phyloP scores from a whole-genome alignment of 352 stramenopile genomes.

The Pythium pyrilobum region DNA sequence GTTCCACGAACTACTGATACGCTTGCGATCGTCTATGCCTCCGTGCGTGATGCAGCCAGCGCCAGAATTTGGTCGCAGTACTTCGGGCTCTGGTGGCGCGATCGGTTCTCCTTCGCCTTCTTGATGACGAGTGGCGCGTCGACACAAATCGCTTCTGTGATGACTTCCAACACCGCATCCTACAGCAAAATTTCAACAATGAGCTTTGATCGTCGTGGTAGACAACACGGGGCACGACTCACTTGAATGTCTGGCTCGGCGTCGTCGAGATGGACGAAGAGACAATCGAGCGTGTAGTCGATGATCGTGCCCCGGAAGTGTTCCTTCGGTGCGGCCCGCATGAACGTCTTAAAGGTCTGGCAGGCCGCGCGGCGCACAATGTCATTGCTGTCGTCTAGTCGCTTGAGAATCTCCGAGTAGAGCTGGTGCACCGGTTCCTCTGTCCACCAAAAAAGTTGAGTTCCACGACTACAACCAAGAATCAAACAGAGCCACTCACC shows the following conservation, averaged over 20 bases:
- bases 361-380: conserved; percentile 84
- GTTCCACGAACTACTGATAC: conserved; percentile 1
- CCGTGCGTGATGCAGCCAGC: conserved; percentile 23
- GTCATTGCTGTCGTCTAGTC: conserved; percentile 90
- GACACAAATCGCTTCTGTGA: conserved; percentile 59
- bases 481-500: conserved; percentile 28
- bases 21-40: no score
- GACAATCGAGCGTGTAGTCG: conserved; percentile 86
- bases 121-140: conserved; percentile 53
- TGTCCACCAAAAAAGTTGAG: conserved; percentile 15
- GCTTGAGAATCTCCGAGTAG: conserved; percentile 91
- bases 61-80: conserved; percentile 68
- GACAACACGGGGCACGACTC: neutral
- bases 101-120: conserved; percentile 72
- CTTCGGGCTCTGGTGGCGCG: conserved; percentile 57
- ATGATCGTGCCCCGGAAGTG: conserved; percentile 88
- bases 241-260: conserved; percentile 83
- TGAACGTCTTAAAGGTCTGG: conserved; percentile 83
- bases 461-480: no score
- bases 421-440: conserved; percentile 89
- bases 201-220: no score
- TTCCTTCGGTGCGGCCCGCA: conserved; percentile 74
- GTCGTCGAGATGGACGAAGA: conserved; percentile 91
- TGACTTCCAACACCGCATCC: conserved; percentile 62
- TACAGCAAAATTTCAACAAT: no score